phyloP scores from a whole-genome alignment of 192 early-diverging fungal genomes.

The Coemansia sp. region DNA sequence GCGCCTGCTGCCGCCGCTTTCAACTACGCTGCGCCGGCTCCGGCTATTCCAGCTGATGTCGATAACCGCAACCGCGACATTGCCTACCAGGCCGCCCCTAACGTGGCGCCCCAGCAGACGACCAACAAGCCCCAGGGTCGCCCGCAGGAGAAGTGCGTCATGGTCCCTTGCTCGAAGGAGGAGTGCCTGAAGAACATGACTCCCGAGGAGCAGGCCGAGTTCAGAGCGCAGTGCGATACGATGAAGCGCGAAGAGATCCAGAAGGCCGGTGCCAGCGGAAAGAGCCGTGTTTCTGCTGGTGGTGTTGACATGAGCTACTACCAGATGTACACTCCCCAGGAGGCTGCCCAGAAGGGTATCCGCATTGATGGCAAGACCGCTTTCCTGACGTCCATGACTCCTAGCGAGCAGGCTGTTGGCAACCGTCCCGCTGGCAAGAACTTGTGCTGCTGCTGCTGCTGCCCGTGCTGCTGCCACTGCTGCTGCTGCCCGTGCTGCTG shows the following conservation, averaged over 20 bases:
- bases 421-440: constrained; percentile 42
- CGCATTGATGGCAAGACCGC: constrained; percentile 7
- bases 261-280: constrained; percentile 12
- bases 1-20: constrained; percentile 13
- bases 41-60: constrained; percentile 1
- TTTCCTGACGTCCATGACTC: neutral
- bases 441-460: constrained; percentile 43
- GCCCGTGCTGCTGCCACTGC: constrained; percentile 29
- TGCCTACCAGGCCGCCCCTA: constrained; percentile 11
- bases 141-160: constrained; percentile 10
- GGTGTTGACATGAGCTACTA: constrained; percentile 23
- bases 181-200: constrained; percentile 40
- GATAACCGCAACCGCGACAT: constrained; percentile 7
- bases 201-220: constrained; percentile 31
- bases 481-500: constrained; percentile 26
- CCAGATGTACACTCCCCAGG: constrained; percentile 23
- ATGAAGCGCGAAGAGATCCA: constrained; percentile 24
- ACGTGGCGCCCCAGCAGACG: constrained; percentile 15
- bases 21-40: neutral
- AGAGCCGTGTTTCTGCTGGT: constrained; percentile 33
- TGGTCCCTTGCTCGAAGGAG: constrained; percentile 40
- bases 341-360: constrained; percentile 10
- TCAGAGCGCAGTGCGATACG: constrained; percentile 39
- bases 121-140: neutral
- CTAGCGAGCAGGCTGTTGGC: constrained; percentile 17